These are phyloP conservation scores for Pulveroboletus sp. DNA, from an alignment of 768 basidiomycete species.

Conservation along the genomic window DNA sequence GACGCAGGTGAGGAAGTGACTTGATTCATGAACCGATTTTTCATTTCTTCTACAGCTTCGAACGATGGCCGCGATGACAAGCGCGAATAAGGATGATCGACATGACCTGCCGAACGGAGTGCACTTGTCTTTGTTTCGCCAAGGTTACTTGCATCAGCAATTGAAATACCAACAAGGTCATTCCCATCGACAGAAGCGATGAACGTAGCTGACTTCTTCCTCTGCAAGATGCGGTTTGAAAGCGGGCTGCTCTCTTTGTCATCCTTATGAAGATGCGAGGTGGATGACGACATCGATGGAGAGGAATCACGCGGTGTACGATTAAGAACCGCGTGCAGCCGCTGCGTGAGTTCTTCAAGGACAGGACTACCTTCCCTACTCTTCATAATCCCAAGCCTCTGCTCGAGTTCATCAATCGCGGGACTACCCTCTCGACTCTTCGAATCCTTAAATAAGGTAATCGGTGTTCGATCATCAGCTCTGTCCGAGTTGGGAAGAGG, in stretches of 20 bases:
- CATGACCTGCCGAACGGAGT: constrained; percentile 6
- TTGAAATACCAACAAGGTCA: constrained; percentile 1
- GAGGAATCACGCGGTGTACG: constrained; percentile 31
- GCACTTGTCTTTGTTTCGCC: constrained; percentile 13
- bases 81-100: constrained; percentile 4
- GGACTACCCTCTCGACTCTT: constrained; percentile 54
- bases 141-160: constrained; percentile 1
- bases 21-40: constrained; percentile 47
- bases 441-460: constrained; percentile 40
- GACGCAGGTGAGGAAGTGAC: constrained; percentile 23
- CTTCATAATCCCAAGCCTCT: constrained; percentile 53
- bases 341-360: constrained; percentile 47
- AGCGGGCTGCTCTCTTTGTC: constrained; percentile 28
- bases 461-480: constrained; percentile 39
- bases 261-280: constrained; percentile 12
- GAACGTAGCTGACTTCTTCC: constrained; percentile 15
- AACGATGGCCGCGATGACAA: constrained; percentile 32
- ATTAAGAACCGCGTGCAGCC: constrained; percentile 39
- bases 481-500: constrained; percentile 28
- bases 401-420: constrained; percentile 60
- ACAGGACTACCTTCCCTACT: constrained; percentile 54
- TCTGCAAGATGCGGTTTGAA: constrained; percentile 21
- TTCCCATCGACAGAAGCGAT: constrained; percentile 3
- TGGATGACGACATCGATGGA: constrained; percentile 25
- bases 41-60: constrained; percentile 63